These are phyloP conservation scores for Huntiella decipiens DNA, from an alignment of 2,329 filamentous ascomycete genomes.

Conservation along the genomic window DNA sequence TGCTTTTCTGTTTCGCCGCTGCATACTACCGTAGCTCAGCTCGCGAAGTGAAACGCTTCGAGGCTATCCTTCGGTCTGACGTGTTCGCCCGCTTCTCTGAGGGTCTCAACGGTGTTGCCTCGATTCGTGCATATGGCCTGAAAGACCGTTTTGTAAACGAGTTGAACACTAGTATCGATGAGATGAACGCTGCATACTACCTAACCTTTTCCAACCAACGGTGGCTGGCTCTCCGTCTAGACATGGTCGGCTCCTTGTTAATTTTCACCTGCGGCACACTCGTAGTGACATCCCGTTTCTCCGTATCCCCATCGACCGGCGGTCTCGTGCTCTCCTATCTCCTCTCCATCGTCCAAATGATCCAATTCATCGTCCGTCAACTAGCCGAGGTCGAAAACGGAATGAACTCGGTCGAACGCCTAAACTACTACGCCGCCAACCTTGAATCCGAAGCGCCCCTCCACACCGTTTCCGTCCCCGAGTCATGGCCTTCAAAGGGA, in stretches of 20 bases:
- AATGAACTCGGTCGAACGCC: conserved; percentile 89
- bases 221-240: conserved; percentile 74
- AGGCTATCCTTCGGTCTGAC: conserved; percentile 67
- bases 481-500: conserved; percentile 70
- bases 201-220: conserved; percentile 90
- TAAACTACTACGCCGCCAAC: conserved; percentile 73
- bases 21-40: conserved; percentile 82
- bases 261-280: conserved; percentile 80
- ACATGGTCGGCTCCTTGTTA: conserved; percentile 63
- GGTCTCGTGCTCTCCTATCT: conserved; percentile 89
- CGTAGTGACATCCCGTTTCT: conserved; percentile 79
- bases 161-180: conserved; percentile 57
- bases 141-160: conserved; percentile 53
- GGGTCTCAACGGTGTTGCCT: conserved; percentile 64
- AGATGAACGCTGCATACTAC: conserved; percentile 89
- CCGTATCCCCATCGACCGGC: conserved; percentile 63
- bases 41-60: conserved; percentile 84
- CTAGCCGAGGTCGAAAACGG: conserved; percentile 92
- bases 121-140: conserved; percentile 77
- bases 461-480: conserved; percentile 52
- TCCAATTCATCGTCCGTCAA: conserved; percentile 88
- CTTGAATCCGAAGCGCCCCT: conserved; percentile 80
- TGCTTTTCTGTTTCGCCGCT: conserved; percentile 65
- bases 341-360: conserved; percentile 79
- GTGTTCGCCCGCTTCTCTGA: conserved; percentile 89